Conservation (phyloP, 352 stramenopile species). For the Pythium biforme region DNA sequence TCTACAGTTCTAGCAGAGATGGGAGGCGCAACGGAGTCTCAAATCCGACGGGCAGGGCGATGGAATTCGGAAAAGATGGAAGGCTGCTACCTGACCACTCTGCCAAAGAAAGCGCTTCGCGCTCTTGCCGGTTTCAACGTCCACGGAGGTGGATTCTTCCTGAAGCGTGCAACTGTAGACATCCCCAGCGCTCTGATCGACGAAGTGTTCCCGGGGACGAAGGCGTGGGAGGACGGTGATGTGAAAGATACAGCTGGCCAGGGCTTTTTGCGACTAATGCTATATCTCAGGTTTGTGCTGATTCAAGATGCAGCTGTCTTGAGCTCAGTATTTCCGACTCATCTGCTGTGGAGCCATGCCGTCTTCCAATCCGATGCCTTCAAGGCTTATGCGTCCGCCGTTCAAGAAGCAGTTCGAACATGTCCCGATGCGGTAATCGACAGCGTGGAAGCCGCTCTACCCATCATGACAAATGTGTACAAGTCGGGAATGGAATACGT, state of each 20-base stretch:
- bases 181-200: not conserved
- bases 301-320: not conserved
- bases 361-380: not conserved
- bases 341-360: not conserved
- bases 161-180: constrained; percentile 6
- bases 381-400: not conserved
- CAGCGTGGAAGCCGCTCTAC: not conserved
- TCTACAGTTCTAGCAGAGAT: constrained; percentile 3
- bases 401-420: not conserved
- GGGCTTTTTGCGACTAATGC: not conserved
- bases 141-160: constrained; percentile 8
- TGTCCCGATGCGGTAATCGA: not conserved
- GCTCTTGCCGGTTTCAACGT: constrained; percentile 18
- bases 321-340: not conserved
- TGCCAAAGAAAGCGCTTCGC: constrained; percentile 19
- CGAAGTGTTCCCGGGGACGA: not conserved
- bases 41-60: not conserved
- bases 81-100: constrained; percentile 18
- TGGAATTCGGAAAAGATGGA: constrained; percentile 11
- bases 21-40: not conserved
- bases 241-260: constrained; percentile 8
- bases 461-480: not conserved
- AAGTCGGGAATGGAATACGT: not conserved
- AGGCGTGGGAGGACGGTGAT: not conserved
- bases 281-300: not conserved